Evolutionary conservation across 2,329 filamentous ascomycete species (phyloP), one percentile per base, ranked within the genome.

Genomic region (Fusarium newnesense): DNA sequence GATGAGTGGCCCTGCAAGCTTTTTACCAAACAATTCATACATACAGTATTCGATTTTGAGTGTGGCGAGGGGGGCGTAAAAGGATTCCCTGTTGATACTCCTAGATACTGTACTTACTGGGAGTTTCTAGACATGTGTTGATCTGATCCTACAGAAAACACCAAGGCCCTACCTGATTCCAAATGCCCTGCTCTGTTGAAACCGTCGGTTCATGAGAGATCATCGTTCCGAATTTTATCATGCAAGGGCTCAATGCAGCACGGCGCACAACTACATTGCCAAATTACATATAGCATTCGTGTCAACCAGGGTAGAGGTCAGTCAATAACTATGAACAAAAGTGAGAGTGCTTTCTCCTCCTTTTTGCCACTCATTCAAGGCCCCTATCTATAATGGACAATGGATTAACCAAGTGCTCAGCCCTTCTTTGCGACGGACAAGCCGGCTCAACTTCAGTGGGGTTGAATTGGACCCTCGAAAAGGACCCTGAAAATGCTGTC

Each of bases 401-500:
- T 42, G 30, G 10, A 58, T 21, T 54, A 18, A 30, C 26, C 40
- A 47, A 36, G 18, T 37, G 64, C 64, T 69, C 71, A 64, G 69
- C 64, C 56, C 42, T 47, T 50, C 26, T 34, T 44, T 36, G 32
- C 19, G 34, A 52, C 44, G 56, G 61, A 59, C 39, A 46, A 44
- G 52, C 49, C 65, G 65, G 50, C 40, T 53, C 65, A 69, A 58
- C 36, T 37, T 64, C 26, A 53, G 56, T 34, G 66, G 70, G 21
- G 46, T 67, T 47, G 56, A 47, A 50, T 47, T 67, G 70, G 71
- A 74, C 70, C 62, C 71, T 73, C 67, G 60, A 67, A 64, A 58
- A 69, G 52, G 67, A 70, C 67, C 67, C 67, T 69, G 67, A 70
- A 70, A 70, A 71, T 70, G 68, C 63, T 71, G 67, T 73, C 70